Conservation (phyloP, 1,284 basidiomycete genomes). For the Rhodotorula sp. region DNA sequence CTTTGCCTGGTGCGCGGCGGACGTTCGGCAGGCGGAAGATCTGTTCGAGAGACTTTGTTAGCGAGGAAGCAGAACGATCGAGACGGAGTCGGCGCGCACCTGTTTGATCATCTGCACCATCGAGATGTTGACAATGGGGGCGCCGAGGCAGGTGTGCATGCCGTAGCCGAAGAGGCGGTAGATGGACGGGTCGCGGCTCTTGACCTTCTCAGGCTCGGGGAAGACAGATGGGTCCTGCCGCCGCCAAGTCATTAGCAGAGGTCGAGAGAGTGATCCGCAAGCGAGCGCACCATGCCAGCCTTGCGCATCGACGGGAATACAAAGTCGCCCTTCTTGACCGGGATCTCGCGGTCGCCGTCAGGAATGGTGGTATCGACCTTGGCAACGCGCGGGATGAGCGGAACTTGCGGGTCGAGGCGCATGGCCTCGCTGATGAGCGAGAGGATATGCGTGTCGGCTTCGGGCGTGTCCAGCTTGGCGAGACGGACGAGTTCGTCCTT, state of each 20-base stretch:
- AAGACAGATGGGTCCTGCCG: slow-evolving; percentile 26
- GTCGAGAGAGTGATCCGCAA: slow-evolving; percentile 8
- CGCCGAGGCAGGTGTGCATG: slow-evolving; percentile 31
- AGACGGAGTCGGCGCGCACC: not conserved
- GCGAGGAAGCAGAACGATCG: not conserved
- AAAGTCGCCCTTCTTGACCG: slow-evolving; percentile 13
- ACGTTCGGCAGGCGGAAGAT: slow-evolving; percentile 56
- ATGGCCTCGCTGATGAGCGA: slow-evolving; percentile 31
- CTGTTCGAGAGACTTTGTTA: not conserved
- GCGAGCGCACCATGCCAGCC: slow-evolving; percentile 26
- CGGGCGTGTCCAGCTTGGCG: slow-evolving; percentile 12
- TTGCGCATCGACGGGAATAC: slow-evolving; percentile 14
- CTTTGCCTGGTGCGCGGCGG: slow-evolving; percentile 58
- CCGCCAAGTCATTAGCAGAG: not conserved
- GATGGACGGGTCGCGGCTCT: slow-evolving; percentile 10
- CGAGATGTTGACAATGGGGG: slow-evolving; percentile 26
- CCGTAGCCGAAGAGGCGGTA: slow-evolving; percentile 28
- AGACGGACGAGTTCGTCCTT: slow-evolving; percentile 14
- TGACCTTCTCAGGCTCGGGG: slow-evolving; percentile 22
- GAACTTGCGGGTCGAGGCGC: slow-evolving; percentile 36
- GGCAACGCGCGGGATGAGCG: slow-evolving; percentile 31
- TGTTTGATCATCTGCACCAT: slow-evolving; percentile 23
- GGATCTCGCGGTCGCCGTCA: slow-evolving; percentile 17
- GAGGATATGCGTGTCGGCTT: slow-evolving; percentile 4
- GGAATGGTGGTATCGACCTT: slow-evolving; percentile 5